phyloP scores from a whole-genome alignment of 2,329 filamentous ascomycete genomes.

The Diaporthe helianthi region DNA sequence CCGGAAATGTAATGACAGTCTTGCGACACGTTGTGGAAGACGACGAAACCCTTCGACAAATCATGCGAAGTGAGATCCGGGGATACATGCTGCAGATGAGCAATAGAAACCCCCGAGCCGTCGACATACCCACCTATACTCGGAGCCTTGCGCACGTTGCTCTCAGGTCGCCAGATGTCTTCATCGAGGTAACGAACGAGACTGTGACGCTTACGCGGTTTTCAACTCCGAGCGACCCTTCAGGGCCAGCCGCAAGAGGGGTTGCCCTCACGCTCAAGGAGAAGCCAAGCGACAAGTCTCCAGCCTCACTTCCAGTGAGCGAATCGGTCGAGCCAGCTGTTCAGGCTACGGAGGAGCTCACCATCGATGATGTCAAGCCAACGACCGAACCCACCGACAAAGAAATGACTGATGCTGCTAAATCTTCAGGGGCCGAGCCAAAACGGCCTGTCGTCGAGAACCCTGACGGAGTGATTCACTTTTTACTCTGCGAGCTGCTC shows the following conservation, averaged over 20 bases:
- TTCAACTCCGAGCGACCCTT: constrained; percentile 43
- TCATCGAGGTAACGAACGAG: constrained; percentile 87
- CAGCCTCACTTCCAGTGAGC: constrained; percentile 42
- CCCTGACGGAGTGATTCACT: constrained; percentile 94
- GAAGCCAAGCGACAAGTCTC: constrained; percentile 2
- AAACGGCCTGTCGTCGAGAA: constrained; percentile 90
- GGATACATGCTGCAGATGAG: constrained; percentile 70
- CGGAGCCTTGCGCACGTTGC: constrained; percentile 80
- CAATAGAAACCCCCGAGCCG: constrained; percentile 55
- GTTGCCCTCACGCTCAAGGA: constrained; percentile 32
- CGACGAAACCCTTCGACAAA: constrained; percentile 85
- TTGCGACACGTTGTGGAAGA: constrained; percentile 95
- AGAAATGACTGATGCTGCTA: constrained; percentile 69
- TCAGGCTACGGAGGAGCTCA: constrained; percentile 54
- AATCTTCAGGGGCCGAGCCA: constrained; percentile 65
- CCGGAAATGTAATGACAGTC: constrained; percentile 78
- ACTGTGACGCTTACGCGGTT: constrained; percentile 76
- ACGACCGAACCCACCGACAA: constrained; percentile 67
- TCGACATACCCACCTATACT: constrained; percentile 76
- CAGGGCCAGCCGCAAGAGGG: constrained; percentile 37
- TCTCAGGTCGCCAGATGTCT: constrained; percentile 82
- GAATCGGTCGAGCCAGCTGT: constrained; percentile 53
- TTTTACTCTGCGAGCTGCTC: constrained; percentile 88
- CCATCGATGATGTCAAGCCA: constrained; percentile 62
- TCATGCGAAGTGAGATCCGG: constrained; percentile 90